These are phyloP conservation scores for Chenopodium album DNA, from an alignment of 148 eudicot species.

Conservation along the genomic window DNA sequence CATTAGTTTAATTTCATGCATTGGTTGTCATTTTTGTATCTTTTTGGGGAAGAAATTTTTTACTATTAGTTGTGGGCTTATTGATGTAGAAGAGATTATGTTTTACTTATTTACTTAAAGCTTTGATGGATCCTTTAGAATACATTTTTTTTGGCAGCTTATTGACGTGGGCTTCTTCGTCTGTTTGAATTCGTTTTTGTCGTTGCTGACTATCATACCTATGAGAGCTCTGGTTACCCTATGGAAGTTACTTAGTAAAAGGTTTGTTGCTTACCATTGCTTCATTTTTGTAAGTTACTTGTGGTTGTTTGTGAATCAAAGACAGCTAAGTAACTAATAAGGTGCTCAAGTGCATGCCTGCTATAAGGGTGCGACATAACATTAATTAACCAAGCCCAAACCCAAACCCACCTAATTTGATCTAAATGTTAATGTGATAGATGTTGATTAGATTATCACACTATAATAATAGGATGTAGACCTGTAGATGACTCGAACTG, in stretches of 20 bases:
- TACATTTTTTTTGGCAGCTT: constrained; percentile 59
- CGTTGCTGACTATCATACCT: constrained; percentile 92
- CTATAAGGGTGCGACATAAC: not conserved
- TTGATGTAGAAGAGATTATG: not conserved
- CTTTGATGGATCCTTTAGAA: not conserved
- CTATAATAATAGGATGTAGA: not conserved
- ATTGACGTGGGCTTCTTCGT: constrained; percentile 87
- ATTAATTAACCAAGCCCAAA: not conserved
- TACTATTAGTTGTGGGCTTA: not conserved
- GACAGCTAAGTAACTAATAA: not conserved
- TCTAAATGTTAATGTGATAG: not conserved
- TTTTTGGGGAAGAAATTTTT: not conserved
- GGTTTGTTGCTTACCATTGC: constrained; percentile 48
- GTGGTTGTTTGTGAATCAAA: not conserved
- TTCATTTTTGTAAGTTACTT: not conserved
- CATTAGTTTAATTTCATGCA: constrained; percentile 1
- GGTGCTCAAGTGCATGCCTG: not conserved
- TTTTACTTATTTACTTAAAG: not conserved
- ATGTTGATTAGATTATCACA: not conserved
- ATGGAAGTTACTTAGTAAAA: constrained; percentile 54
- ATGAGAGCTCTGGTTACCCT: constrained; percentile 48
- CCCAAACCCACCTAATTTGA: not conserved
- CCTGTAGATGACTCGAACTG: not conserved
- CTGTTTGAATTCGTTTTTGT: constrained; percentile 87
- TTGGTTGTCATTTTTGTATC: constrained; percentile 10